Base-by-base conservation (phyloP, 352 stramenopile species). In the Pythium plurisporium region DNA sequence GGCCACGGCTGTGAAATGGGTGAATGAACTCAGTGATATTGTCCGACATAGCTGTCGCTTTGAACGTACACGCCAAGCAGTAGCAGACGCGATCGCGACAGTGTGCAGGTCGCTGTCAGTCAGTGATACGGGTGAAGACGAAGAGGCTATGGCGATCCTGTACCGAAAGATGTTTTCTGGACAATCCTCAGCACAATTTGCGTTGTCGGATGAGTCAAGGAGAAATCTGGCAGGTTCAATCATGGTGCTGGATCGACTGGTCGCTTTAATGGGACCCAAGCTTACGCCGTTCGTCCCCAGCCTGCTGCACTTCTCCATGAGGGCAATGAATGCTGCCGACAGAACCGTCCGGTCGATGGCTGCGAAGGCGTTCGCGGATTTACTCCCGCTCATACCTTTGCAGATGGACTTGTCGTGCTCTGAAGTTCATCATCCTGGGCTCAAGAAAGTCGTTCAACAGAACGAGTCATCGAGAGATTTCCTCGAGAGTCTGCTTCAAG, bases 391-490 rank as follows among this genome's bases (percentile, higher is more conserved):
- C 25, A 76, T 93, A 47, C 73, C 83, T 9, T 61, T 93, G 43
- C 71, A 87, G 59, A 90, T 91, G 80, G 80, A 93, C 67, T 67
- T 89, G 4, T 36, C 65, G 12, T 17, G 30, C 23, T 46, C 48
- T 14, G 46, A 23, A 19, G 59, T 46, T 23, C 45, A n/a, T 26
- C 50, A 37, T 54, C 51, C 19, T 31, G 19, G 42, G n/a, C 40
- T 75, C 10, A 17, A 47, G n/a, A 46, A 47, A 15, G 45, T 82
- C 22, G 45, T 80, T 10, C 48, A 55, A 8, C 59, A 81, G 27
- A 91, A 90, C 44, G 47, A 75, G 30, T 71, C 78, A 25, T 89
- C 83, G 8, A 79, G 79, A n/a, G 62, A 37, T 19, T 91, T 94
- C 55, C 61, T 91, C 1, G 72, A 89, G 31, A 76, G 70, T 41